Conservation (phyloP, 805 yeast genomes). For the Lipomyces spencermartinsiae region DNA sequence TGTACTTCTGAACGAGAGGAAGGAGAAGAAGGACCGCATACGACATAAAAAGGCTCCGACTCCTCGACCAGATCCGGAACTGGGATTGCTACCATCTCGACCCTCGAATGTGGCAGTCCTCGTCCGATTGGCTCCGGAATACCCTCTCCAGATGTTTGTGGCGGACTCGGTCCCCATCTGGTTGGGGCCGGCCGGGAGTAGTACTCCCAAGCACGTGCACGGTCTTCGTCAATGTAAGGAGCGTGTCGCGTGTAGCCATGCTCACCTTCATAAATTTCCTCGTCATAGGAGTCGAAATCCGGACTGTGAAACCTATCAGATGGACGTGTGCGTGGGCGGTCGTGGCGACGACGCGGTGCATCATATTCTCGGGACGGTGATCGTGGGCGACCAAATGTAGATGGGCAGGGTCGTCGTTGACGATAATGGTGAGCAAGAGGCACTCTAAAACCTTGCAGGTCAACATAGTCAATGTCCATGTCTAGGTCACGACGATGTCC, state of each 20-base stretch:
- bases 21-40: no score
- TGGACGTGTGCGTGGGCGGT: not conserved
- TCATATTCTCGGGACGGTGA: not conserved
- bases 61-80: no score
- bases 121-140: no score
- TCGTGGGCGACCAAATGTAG: not conserved
- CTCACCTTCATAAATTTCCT: not conserved
- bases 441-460: not conserved
- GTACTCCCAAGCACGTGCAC: conserved; percentile 29
- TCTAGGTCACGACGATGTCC: not conserved
- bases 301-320: not conserved
- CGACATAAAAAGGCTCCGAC: no score
- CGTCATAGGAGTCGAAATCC: not conserved
- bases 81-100: no score
- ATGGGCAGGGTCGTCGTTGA: not conserved
- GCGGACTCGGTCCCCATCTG: no score
- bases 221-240: not conserved
- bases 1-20: no score
- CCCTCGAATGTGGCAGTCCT: no score
- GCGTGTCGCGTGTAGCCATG: no score
- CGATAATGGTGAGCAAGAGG: not conserved
- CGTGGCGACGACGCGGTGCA: not conserved
- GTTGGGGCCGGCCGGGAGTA: no score
- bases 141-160: no score
- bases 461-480: not conserved